Percentiles rank a stretch among this genome's conserved stretches.
These are phyloP conservation scores for Cercospora brassicicola DNA, from an alignment of 2,329 filamentous ascomycete genomes.

Conservation along the genomic window DNA sequence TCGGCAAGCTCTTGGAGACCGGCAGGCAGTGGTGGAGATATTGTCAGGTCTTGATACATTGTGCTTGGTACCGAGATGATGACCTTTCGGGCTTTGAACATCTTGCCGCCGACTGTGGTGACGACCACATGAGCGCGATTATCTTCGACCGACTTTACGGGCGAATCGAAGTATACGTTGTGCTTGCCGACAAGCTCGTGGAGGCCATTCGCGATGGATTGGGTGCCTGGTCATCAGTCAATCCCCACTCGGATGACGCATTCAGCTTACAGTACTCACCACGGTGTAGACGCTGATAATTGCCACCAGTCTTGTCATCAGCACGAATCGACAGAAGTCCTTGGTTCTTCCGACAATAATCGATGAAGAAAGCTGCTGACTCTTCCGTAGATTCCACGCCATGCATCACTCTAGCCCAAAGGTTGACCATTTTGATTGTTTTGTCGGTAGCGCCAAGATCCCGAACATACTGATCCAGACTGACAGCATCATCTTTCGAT, in stretches of 20 bases:
- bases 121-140: slow-evolving; percentile 2
- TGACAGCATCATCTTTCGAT: slow-evolving; percentile 39
- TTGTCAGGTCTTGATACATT: slow-evolving; percentile 4
- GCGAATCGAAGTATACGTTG: slow-evolving; percentile 3
- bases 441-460: slow-evolving; percentile 36
- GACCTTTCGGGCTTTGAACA: slow-evolving; percentile 1
- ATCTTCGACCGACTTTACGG: slow-evolving; percentile 4
- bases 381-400: slow-evolving; percentile 52
- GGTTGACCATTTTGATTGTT: slow-evolving; percentile 41
- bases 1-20: background rate
- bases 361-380: slow-evolving; percentile 55
- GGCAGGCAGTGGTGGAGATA: slow-evolving; percentile 2
- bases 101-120: background rate
- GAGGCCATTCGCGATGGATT: slow-evolving; percentile 3
- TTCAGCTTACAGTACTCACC: background rate
- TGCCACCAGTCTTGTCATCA: slow-evolving; percentile 53
- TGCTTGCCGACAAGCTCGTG: slow-evolving; percentile 8
- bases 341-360: slow-evolving; percentile 55
- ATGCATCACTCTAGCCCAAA: slow-evolving; percentile 54
- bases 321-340: slow-evolving; percentile 55
- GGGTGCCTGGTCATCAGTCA: background rate
- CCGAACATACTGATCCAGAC: slow-evolving; percentile 42
- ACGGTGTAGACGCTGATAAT: slow-evolving; percentile 9
- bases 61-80: slow-evolving; percentile 11
- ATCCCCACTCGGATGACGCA: no score